Evolutionary conservation across 768 basidiomycete genomes (phyloP).

Genomic region (Termitomyces sp.): DNA sequence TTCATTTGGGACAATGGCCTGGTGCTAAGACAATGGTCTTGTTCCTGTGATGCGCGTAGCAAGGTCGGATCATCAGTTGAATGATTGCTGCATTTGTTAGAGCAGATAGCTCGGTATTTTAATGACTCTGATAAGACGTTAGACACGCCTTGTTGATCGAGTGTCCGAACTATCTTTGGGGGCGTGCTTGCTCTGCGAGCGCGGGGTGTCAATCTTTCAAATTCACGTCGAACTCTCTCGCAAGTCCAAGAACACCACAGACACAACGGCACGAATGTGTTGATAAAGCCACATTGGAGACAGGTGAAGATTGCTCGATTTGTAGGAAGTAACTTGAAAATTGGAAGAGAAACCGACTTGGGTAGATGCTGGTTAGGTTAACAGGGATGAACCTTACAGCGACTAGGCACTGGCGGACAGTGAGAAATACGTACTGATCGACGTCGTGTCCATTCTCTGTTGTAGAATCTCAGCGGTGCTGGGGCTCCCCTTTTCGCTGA

Average conservation of each 20-base stretch:
- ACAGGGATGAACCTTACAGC: conserved; percentile 11
- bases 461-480: conserved; percentile 24
- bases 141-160: not conserved
- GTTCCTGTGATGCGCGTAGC: not conserved
- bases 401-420: not conserved
- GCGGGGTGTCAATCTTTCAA: conserved; percentile 32
- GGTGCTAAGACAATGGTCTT: not conserved
- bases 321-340: conserved; percentile 31
- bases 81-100: not conserved
- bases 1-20: not conserved
- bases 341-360: conserved; percentile 41
- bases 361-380: conserved; percentile 29
- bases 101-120: too few relatives aligned
- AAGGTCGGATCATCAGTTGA: not conserved
- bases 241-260: conserved; percentile 48
- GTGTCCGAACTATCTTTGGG: conserved; percentile 14
- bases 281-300: conserved; percentile 38
- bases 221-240: conserved; percentile 29
- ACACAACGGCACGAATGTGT: conserved; percentile 43
- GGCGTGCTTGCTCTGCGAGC: conserved; percentile 28
- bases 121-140: not conserved
- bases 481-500: not conserved
- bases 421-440: conserved; percentile 25
- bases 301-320: conserved; percentile 41
- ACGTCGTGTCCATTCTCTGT: conserved; percentile 38